Evolutionary conservation across 192 early-diverging fungal species (phyloP).

Genomic region (Coemansia sp.): DNA sequence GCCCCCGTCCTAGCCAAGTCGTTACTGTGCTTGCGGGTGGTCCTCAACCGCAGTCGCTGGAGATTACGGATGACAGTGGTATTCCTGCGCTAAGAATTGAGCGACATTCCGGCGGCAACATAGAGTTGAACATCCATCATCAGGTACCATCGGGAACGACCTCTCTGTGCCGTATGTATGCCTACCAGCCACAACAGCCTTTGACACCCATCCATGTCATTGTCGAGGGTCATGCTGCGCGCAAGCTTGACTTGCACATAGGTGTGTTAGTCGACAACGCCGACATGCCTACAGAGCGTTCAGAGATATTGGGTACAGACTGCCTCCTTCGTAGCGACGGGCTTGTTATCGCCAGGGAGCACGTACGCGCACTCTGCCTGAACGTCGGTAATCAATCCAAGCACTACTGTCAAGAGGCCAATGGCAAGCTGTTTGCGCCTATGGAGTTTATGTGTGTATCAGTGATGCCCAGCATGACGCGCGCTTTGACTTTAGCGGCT

Average conservation of each 20-base stretch:
- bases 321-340: neutral
- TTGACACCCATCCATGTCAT: conserved; percentile 18
- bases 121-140: conserved; percentile 50
- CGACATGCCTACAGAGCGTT: neutral
- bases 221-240: neutral
- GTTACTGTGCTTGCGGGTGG: conserved; percentile 11
- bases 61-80: conserved; percentile 46
- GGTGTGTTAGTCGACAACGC: conserved; percentile 13
- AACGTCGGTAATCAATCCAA: conserved; percentile 65
- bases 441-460: conserved; percentile 90
- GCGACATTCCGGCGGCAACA: conserved; percentile 65
- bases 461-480: conserved; percentile 78
- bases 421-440: conserved; percentile 63
- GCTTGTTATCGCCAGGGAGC: conserved; percentile 63
- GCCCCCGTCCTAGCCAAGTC: conserved; percentile 61
- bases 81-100: conserved; percentile 78
- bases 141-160: conserved; percentile 38
- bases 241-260: neutral
- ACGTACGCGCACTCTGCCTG: conserved; percentile 79
- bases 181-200: conserved; percentile 2
- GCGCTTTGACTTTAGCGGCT: conserved; percentile 79
- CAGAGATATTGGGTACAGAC: neutral
- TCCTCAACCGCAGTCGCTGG: neutral
- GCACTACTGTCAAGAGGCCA: conserved; percentile 50
- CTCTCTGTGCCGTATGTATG: conserved; percentile 20